phyloP scores from a whole-genome alignment of 805 yeast species.

The Suhomyces vadensis region DNA sequence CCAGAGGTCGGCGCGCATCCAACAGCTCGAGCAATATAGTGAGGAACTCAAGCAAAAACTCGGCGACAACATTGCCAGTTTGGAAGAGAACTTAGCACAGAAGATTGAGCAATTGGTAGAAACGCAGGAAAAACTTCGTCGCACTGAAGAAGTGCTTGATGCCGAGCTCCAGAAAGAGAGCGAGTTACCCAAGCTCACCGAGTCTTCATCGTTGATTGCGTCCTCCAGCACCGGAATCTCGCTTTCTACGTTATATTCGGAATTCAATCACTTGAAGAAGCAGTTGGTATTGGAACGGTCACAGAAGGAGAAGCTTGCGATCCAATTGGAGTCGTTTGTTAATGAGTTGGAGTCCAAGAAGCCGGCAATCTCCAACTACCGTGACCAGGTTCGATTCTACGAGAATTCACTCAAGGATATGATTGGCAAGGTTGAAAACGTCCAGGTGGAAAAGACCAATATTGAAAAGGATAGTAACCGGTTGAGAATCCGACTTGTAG shows the following conservation, averaged over 20 bases:
- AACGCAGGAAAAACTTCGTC: conserved; percentile 36
- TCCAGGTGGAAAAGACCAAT: conserved; percentile 51
- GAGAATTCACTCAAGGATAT: conserved; percentile 55
- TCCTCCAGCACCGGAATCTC: conserved; percentile 48
- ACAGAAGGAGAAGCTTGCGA: conserved; percentile 67
- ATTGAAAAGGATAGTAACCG: conserved; percentile 40
- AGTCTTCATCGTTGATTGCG: conserved; percentile 56
- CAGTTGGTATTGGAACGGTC: conserved; percentile 69
- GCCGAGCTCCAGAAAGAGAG: conserved; percentile 40
- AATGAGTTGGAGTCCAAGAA: conserved; percentile 75
- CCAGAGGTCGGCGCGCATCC: conserved; percentile 53
- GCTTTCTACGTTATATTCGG: conserved; percentile 64
- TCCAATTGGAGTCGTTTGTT: conserved; percentile 69
- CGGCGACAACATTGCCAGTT: conserved; percentile 32
- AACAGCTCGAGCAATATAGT: conserved; percentile 50
- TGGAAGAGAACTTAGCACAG: conserved; percentile 35
- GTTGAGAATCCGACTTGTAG: conserved; percentile 35
- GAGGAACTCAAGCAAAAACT: conserved; percentile 43
- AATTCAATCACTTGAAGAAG: conserved; percentile 61
- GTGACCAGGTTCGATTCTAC: conserved; percentile 56
- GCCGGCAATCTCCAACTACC: conserved; percentile 70
- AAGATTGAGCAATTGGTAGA: conserved; percentile 40
- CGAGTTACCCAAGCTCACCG: conserved; percentile 47
- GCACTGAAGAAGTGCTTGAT: conserved; percentile 45
- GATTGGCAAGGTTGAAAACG: conserved; percentile 51